Evolutionary conservation across 306 rosid genomes (phyloP), one percentile per base, ranked within the genome.

Genomic region (Vigna hirtella): DNA sequence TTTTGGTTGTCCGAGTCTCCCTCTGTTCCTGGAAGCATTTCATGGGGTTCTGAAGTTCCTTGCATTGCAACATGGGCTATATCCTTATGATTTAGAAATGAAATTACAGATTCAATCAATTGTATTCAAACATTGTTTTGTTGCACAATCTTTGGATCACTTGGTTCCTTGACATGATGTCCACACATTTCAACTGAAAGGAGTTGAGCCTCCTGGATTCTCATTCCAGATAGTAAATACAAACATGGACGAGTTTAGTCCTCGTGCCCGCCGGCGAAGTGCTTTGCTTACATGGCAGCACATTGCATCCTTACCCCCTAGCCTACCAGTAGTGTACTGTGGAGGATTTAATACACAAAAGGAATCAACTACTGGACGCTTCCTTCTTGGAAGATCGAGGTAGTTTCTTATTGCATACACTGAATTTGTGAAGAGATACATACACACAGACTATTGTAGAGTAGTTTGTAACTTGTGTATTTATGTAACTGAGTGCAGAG

Each of bases 241-340:
- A 53, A 88, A 86, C 86, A 96, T 96, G 91, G 99, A 96, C 51
- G 91, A 87, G 75, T 73, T 87, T 85, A 89, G 93, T 78, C 89
- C 97, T 63, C 99, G 98, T 66, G 93, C 98, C 6, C 98, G 97
- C 48, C 83, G 99, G 68, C 90, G 98, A 52, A 93, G 99, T 87
- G 98, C 99, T 76, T 84, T 96, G 78, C 99, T 96, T 63, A 96
- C 98, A 26, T 96, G 99, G 99, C 99, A 96, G 88, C 99, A 96
- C 86, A 93, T 96, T 55, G 99, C 99, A 80, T 96, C 99, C 55
- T 83, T 93, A 72, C 99, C 99, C 63, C 99, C 99, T 72, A 88
- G 79, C 90, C 84, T 96, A 77, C 94, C 99, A 4, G 99, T 96
- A 77, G 84, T 96, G 69, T 96, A 96, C 76, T 91, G 98, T 53